Evolutionary conservation across 345 rosid genomes (phyloP).

Genomic region (Pugionium dolabratum): DNA sequence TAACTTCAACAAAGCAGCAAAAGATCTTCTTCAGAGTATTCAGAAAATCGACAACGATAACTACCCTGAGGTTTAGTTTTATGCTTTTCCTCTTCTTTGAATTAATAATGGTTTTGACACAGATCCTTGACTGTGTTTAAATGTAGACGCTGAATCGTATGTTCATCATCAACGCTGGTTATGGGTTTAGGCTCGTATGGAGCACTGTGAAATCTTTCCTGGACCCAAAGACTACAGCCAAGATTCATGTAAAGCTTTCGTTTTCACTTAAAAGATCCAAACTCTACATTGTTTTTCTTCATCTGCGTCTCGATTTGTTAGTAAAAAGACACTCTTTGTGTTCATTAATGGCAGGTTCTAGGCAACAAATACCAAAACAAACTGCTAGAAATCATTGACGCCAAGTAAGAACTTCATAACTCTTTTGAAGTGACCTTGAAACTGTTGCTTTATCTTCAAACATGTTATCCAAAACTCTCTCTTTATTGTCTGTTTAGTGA

Average conservation of each 20-base stretch:
- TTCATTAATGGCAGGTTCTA: slow-evolving; percentile 59
- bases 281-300: slow-evolving; percentile 1
- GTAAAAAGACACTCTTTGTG: neutral
- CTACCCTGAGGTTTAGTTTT: slow-evolving; percentile 70
- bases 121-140: slow-evolving; percentile 9
- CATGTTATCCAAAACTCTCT: neutral
- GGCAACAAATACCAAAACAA: slow-evolving; percentile 88
- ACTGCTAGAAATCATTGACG: slow-evolving; percentile 88
- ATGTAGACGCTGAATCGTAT: slow-evolving; percentile 89
- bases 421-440: slow-evolving; percentile 19
- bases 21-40: slow-evolving; percentile 68
- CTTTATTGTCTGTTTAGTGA: slow-evolving; percentile 50
- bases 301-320: neutral
- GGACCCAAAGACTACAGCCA: slow-evolving; percentile 92
- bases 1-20: slow-evolving; percentile 75
- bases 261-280: neutral
- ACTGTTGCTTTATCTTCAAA: slow-evolving; percentile 10
- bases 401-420: slow-evolving; percentile 50
- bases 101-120: slow-evolving; percentile 17
- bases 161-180: slow-evolving; percentile 96
- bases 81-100: neutral
- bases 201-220: slow-evolving; percentile 45
- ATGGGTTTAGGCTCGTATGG: slow-evolving; percentile 91
- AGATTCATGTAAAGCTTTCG: slow-evolving; percentile 70
- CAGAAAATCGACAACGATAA: slow-evolving; percentile 79